phyloP scores from a whole-genome alignment of 1,139 yeast species.

The Saccharomycopsis crataegensis region DNA sequence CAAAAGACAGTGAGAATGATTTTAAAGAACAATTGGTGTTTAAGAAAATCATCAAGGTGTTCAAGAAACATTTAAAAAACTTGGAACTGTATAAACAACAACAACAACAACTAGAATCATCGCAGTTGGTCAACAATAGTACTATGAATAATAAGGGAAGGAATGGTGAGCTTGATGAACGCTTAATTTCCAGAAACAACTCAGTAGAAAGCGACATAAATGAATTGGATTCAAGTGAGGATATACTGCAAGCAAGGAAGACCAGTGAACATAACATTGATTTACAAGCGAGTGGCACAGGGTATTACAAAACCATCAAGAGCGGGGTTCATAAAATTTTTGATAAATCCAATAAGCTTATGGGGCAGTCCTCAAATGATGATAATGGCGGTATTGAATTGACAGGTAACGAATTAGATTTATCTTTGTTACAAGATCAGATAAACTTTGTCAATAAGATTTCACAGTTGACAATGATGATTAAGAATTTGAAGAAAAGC shows the following conservation, averaged over 20 bases:
- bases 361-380: background rate
- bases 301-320: constrained; percentile 3
- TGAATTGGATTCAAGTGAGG: constrained; percentile 2
- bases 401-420: constrained; percentile 14
- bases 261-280: background rate
- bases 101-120: background rate
- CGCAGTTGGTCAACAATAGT: background rate
- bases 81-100: constrained; percentile 15
- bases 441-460: constrained; percentile 15
- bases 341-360: background rate
- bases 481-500: constrained; percentile 17
- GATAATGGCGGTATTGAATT: background rate
- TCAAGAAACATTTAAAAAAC: constrained; percentile 23
- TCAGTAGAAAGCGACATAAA: constrained; percentile 11
- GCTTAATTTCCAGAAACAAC: constrained; percentile 10
- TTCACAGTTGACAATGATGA: constrained; percentile 8
- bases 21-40: constrained; percentile 23
- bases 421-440: constrained; percentile 15
- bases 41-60: constrained; percentile 29
- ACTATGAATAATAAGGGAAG: background rate
- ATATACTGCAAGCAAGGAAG: background rate
- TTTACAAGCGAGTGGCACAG: background rate
- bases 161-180: background rate
- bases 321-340: constrained; percentile 2
- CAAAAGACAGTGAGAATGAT: constrained; percentile 53